Evolutionary conservation across 192 early-diverging fungal genomes (phyloP).

Genomic region (Rhizoclosmatium globosum): DNA sequence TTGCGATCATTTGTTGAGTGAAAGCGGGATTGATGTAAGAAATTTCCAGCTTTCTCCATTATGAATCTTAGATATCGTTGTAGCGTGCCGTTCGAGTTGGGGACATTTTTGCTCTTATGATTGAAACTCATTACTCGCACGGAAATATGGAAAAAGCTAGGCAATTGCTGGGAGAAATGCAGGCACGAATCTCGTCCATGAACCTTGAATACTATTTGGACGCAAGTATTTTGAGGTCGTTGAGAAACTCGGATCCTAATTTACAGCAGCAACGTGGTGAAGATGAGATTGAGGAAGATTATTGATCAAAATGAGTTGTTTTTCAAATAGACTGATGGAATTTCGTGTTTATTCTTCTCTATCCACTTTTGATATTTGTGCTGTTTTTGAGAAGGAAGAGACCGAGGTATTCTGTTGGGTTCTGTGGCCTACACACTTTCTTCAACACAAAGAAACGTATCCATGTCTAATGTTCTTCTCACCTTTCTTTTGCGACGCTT

Average conservation of each 20-base stretch:
- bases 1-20: slow-evolving; percentile 55
- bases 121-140: slow-evolving; percentile 50
- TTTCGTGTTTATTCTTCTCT: too few relatives aligned
- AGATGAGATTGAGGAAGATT: slow-evolving; percentile 37
- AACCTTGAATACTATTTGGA: slow-evolving; percentile 54
- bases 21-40: slow-evolving; percentile 56
- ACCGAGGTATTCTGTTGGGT: slow-evolving; percentile 35
- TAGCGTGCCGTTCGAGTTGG: slow-evolving; percentile 55
- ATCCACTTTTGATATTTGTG: background rate
- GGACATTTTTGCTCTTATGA: slow-evolving; percentile 64
- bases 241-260: slow-evolving; percentile 21
- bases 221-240: slow-evolving; percentile 32
- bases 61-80: background rate
- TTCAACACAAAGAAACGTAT: background rate
- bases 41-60: background rate
- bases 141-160: slow-evolving; percentile 50
- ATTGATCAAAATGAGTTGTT: slow-evolving; percentile 1
- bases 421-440: slow-evolving; percentile 11
- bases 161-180: slow-evolving; percentile 45
- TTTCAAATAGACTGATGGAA: too few relatives aligned
- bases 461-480: background rate
- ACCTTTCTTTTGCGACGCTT: slow-evolving; percentile 58
- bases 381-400: slow-evolving; percentile 35
- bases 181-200: slow-evolving; percentile 27
- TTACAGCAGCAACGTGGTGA: background rate